Evolutionary conservation across 1,139 yeast species (phyloP), one percentile per base, ranked within the genome.

Genomic region (Tardiomyces blankii): DNA sequence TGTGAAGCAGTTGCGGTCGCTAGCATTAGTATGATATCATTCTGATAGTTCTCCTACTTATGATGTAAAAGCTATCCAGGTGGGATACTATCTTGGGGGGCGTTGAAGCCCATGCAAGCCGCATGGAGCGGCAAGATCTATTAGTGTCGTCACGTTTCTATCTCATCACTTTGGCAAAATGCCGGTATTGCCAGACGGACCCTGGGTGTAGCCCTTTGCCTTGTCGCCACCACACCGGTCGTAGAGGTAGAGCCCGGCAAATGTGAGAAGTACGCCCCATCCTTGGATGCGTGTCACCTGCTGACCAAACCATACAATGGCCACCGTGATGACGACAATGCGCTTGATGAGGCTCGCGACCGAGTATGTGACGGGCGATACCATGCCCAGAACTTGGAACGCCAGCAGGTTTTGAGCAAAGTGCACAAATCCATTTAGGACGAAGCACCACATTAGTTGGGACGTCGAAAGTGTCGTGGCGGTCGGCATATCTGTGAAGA

Each of bases 321-420:
- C 86, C 49, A 82, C 82, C 23, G 81, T 66, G 48, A 89, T 88
- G 44, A 89, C 89, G 33, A 86, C 82, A 46, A 89, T 86, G 54
- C 97, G 77, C 62, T 89, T 89, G 64, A 88, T 67, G 48, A 89
- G 79, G 59, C 85, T 85, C 40, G 96, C 96, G 57, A 89, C 86
- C 39, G 95, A 83, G 66, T 89, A 89, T 53, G 89, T 85, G 43
- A 89, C 91, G 1, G 97, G 93, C 13, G 89, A 77, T 32, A 89
- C 77, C 62, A 79, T 68, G 9, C 96, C 96, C 55, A 89, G 75
- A 43, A 89, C 77, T 64, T 87, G 95, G 65, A 89, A 89, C 32
- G 96, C 96, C 47, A 88, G 68, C 59, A 89, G 69, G 43, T 93
- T 83, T 66, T 89, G 97, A 48, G 80, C 63, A 57, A 88, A 89